Conservation (phyloP, 2,329 filamentous ascomycete species). For the Neopestalotiopsis clavispora region DNA sequence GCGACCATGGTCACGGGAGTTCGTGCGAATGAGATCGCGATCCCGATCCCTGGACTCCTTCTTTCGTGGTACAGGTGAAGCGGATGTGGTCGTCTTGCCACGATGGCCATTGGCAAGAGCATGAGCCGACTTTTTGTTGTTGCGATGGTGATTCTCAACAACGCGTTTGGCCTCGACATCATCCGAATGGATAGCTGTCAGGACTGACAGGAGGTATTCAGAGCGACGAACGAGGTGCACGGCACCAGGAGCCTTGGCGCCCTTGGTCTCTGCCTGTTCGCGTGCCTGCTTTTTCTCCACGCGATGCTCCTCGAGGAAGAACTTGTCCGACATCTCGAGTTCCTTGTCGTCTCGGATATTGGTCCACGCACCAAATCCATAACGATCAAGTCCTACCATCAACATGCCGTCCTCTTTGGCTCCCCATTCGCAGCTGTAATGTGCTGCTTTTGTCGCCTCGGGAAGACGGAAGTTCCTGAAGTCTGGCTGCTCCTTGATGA, state of each 20-base stretch:
- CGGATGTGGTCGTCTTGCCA: slow-evolving; percentile 58
- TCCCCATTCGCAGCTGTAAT: slow-evolving; percentile 92
- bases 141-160: slow-evolving; percentile 92
- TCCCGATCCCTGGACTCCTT: slow-evolving; percentile 52
- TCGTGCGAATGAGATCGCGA: slow-evolving; percentile 38
- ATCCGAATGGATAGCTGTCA: slow-evolving; percentile 82
- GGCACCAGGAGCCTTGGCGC: slow-evolving; percentile 91
- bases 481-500: slow-evolving; percentile 70
- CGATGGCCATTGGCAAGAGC: slow-evolving; percentile 63
- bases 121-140: slow-evolving; percentile 77
- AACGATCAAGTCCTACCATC: slow-evolving; percentile 87
- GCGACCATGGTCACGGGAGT: slow-evolving; percentile 54
- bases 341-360: slow-evolving; percentile 92
- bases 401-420: slow-evolving; percentile 96
- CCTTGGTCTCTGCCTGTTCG: slow-evolving; percentile 76
- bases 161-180: slow-evolving; percentile 78
- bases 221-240: slow-evolving; percentile 94
- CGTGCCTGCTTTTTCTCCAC: slow-evolving; percentile 97
- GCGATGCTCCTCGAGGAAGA: slow-evolving; percentile 97
- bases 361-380: slow-evolving; percentile 95
- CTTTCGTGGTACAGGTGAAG: slow-evolving; percentile 69
- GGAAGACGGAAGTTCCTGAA: slow-evolving; percentile 82
- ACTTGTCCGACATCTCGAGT: slow-evolving; percentile 84
- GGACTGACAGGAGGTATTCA: slow-evolving; percentile 93
- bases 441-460: slow-evolving; percentile 89